Conservation (phyloP, 306 rosid species). For the Lathyrus tuberosus region DNA sequence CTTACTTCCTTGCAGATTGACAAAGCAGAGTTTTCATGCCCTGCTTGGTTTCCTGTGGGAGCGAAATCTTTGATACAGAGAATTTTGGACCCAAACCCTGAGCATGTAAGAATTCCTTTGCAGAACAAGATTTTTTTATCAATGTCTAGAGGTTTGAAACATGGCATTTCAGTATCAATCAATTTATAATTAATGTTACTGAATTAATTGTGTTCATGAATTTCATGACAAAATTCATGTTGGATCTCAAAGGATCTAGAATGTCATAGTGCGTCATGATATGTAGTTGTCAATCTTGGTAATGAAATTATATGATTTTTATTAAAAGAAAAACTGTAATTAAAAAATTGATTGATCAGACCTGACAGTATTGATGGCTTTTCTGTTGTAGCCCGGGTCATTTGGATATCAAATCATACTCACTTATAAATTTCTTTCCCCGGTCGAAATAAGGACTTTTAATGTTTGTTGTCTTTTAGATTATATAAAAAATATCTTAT, state of each 20-base stretch:
- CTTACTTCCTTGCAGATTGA: constrained; percentile 62
- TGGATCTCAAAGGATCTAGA: constrained; percentile 28
- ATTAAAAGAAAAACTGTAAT: not conserved
- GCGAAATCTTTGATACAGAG: constrained; percentile 75
- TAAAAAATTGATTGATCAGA: constrained; percentile 12
- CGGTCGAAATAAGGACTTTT: not conserved
- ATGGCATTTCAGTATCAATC: constrained; percentile 12
- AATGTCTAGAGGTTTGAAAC: not conserved
- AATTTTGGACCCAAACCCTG: constrained; percentile 81
- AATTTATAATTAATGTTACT: constrained; percentile 20
- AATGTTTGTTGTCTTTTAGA: not conserved
- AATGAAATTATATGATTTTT: constrained; percentile 9
- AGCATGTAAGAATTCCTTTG: constrained; percentile 59
- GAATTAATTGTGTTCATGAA: constrained; percentile 3
- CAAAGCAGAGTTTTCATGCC: constrained; percentile 79
- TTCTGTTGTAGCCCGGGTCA: constrained; percentile 24
- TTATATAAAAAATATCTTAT: not conserved
- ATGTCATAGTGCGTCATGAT: constrained; percentile 15
- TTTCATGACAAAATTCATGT: constrained; percentile 22
- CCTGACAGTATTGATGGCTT: constrained; percentile 17
- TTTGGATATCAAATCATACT: constrained; percentile 22
- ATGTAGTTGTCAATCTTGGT: constrained; percentile 19
- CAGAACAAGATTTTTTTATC: constrained; percentile 18
- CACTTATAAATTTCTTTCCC: not conserved
- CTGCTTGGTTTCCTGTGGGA: constrained; percentile 84